These are phyloP conservation scores for Casaregolazyma lundiana DNA, from an alignment of 1,139 yeast genomes.

Conservation along the genomic window DNA sequence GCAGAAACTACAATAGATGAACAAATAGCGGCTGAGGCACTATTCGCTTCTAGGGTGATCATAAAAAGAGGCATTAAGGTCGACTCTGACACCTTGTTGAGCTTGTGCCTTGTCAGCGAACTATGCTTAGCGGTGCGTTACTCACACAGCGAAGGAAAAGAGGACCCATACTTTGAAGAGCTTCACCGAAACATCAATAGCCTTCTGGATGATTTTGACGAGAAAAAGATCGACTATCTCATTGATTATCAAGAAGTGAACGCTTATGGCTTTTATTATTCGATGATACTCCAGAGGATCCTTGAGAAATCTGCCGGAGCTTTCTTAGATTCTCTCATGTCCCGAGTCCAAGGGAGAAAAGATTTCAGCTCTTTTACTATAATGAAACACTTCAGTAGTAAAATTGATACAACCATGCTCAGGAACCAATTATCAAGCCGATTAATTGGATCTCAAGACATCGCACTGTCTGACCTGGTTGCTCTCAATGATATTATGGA, in stretches of 20 bases:
- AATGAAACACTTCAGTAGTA: slow-evolving; percentile 17
- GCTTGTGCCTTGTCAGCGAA: not conserved
- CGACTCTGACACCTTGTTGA: not conserved
- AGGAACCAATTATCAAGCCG: slow-evolving; percentile 64
- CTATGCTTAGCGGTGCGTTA: not conserved
- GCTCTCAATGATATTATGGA: slow-evolving; percentile 7
- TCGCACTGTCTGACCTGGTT: not conserved
- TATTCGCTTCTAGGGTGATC: not conserved
- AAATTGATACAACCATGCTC: slow-evolving; percentile 38
- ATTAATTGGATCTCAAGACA: slow-evolving; percentile 35
- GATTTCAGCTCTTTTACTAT: slow-evolving; percentile 13
- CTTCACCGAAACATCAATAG: not conserved
- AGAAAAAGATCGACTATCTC: not conserved
- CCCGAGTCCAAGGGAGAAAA: not conserved
- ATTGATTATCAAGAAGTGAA: not conserved
- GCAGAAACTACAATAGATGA: not conserved
- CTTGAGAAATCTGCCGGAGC: not conserved
- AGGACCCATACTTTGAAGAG: not conserved
- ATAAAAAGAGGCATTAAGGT: not conserved
- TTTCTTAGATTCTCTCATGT: not conserved
- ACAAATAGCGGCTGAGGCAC: not conserved
- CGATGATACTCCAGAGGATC: slow-evolving; percentile 1
- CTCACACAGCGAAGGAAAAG: not conserved
- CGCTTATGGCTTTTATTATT: slow-evolving; percentile 1
- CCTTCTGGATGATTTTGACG: not conserved